Base-by-base conservation (phyloP, 352 stramenopile species). In the Peronospora belbahrii region DNA sequence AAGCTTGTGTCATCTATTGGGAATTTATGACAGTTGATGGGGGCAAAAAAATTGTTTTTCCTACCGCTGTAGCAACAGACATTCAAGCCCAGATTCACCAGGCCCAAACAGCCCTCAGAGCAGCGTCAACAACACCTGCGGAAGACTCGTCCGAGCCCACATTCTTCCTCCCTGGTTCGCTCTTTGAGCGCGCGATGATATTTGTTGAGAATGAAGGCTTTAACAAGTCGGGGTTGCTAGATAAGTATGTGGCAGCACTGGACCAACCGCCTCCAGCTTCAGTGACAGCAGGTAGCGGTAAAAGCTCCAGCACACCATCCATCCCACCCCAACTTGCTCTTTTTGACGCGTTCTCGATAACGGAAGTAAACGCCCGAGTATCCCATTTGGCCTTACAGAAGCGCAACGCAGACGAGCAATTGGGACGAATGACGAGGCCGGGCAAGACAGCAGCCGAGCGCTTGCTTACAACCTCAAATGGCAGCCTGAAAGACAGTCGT, bases 261-360 rank as follows among this genome's bases (percentile, higher is more conserved):
- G 78, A 89, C 15, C 71, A 85, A 36, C 41, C 52, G 0, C 19
- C 63, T 14, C 39, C 54, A 19, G 41, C 52, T 10, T 54, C 54
- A 31, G 50, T 47, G 19, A 36, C 56, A 28, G 27, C 48, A 39
- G 20, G 59, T 39, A 64, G 62, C 17, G 34, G 46, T 27, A 70
- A 67, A 45, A 66, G 35, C 44, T 59, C 59, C 0, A 65, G 45
- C 18, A 34, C 38, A 8, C 37, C 40, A 6, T 65, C 65, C 0
- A 76, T 94, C 22, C 82, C 82, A 13, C 70, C 77, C 0, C 82
- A 94, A 40, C 62, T 94, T 2, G 62, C 74, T 1, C 58, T 94
- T 14, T 94, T 90, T 42, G 82, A 94, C 39, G 62, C 77, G 1
- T 94, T 91, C 42, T 90, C 80, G 23, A 85, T 94, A 33, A 90